phyloP scores from a whole-genome alignment of 140 eudicot genomes.

The Artemisia princeps region DNA sequence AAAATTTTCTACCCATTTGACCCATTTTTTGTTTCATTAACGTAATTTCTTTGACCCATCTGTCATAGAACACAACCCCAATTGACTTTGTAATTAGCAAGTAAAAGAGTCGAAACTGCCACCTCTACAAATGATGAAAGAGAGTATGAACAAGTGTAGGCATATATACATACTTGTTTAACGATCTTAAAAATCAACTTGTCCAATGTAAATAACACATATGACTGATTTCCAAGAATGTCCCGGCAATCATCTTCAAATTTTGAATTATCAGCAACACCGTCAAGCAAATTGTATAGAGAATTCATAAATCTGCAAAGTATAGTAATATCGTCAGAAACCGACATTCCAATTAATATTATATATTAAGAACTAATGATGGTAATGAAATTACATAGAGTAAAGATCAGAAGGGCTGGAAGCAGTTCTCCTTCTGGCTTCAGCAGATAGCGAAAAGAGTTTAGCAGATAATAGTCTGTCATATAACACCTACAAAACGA shows the following conservation, averaged over 20 bases:
- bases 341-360: background rate
- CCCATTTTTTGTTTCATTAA: background rate
- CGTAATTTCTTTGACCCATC: background rate
- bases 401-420: constrained; percentile 49
- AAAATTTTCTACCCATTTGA: no score
- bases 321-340: constrained; percentile 10
- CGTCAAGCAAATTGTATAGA: constrained; percentile 75
- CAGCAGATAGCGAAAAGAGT: constrained; percentile 40
- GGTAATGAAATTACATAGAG: constrained; percentile 43
- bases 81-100: background rate
- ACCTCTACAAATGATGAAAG: background rate
- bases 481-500: constrained; percentile 50
- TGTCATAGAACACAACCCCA: background rate
- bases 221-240: constrained; percentile 84
- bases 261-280: constrained; percentile 75
- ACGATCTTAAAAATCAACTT: constrained; percentile 84
- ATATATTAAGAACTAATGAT: constrained; percentile 1
- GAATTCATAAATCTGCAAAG: constrained; percentile 72
- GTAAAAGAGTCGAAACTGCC: background rate
- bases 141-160: background rate
- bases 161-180: constrained; percentile 54
- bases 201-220: constrained; percentile 86
- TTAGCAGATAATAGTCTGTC: constrained; percentile 77
- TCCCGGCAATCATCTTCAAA: constrained; percentile 94
- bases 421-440: constrained; percentile 42